These are phyloP conservation scores for Taphrina deformans DNA, from an alignment of 1,139 yeast species.

Conservation along the genomic window DNA sequence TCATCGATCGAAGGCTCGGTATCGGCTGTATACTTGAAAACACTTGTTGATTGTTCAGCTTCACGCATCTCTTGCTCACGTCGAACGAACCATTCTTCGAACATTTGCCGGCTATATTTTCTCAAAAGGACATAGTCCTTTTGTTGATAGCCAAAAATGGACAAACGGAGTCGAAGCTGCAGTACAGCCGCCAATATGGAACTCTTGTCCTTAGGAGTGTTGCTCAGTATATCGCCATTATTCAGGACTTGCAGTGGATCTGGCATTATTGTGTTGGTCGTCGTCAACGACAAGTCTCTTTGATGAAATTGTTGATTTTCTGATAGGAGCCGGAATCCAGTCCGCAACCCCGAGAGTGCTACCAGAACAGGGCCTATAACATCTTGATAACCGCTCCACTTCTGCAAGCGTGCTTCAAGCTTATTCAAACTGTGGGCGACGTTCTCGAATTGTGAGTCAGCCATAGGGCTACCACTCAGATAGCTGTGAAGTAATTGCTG, in stretches of 20 bases:
- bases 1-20: conserved; percentile 71
- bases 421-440: not conserved
- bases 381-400: conserved; percentile 6
- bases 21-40: conserved; percentile 51
- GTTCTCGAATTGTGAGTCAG: not conserved
- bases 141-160: not conserved
- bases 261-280: not conserved
- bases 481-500: not conserved
- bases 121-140: not conserved
- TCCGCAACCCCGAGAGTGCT: not conserved
- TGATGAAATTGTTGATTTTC: not conserved
- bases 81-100: conserved; percentile 20
- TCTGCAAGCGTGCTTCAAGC: conserved; percentile 8
- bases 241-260: not conserved
- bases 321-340: conserved; percentile 3
- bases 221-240: not conserved
- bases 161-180: not conserved
- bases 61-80: not conserved
- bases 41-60: conserved; percentile 18
- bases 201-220: not conserved
- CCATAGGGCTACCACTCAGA: not conserved
- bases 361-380: conserved; percentile 12
- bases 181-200: not conserved
- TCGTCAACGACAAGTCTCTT: not conserved
- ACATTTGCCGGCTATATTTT: not conserved